Conservation (phyloP, 495 filamentous ascomycete species). For the Schizothecium vesticola region DNA sequence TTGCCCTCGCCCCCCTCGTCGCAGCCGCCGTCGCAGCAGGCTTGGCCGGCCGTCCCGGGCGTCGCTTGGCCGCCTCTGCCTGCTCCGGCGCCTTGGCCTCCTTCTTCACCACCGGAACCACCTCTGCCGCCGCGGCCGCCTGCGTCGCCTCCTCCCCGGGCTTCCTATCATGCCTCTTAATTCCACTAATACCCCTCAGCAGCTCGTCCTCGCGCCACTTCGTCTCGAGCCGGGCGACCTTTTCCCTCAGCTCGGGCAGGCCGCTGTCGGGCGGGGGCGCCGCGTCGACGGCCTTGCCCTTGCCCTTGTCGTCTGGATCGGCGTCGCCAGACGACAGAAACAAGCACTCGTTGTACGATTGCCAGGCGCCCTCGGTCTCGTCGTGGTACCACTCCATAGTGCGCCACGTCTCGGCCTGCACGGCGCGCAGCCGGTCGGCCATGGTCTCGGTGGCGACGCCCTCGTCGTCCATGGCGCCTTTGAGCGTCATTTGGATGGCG, state of each 20-base stretch:
- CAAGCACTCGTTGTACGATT: slow-evolving; percentile 37
- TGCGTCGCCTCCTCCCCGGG: slow-evolving; percentile 21
- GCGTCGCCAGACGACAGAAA: slow-evolving; percentile 20
- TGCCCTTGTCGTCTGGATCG: slow-evolving; percentile 1
- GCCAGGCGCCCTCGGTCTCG: slow-evolving; percentile 39
- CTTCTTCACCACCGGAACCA: slow-evolving; percentile 13
- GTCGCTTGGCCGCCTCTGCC: slow-evolving; percentile 2
- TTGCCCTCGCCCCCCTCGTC: not conserved
- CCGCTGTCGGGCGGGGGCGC: slow-evolving; percentile 17
- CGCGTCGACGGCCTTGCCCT: slow-evolving; percentile 30
- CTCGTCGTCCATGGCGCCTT: slow-evolving; percentile 38
- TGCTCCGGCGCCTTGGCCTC: slow-evolving; percentile 20
- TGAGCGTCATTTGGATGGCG: slow-evolving; percentile 51
- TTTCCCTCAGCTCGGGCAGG: slow-evolving; percentile 22
- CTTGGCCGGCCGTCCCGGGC: slow-evolving; percentile 11
- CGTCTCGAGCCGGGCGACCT: slow-evolving; percentile 25
- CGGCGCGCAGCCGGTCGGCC: slow-evolving; percentile 40
- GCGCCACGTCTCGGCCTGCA: slow-evolving; percentile 41
- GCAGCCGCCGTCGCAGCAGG: slow-evolving; percentile 9
- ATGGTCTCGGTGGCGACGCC: slow-evolving; percentile 42
- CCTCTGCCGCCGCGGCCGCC: not conserved
- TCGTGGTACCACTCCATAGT: slow-evolving; percentile 41
- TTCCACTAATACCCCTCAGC: slow-evolving; percentile 34
- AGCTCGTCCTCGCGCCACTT: slow-evolving; percentile 38
- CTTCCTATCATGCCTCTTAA: slow-evolving; percentile 25